Percentiles rank a stretch among this genome's conserved stretches.
phyloP scores from a whole-genome alignment of 2,329 filamentous ascomycete genomes.

The Lachnellula occidentalis region DNA sequence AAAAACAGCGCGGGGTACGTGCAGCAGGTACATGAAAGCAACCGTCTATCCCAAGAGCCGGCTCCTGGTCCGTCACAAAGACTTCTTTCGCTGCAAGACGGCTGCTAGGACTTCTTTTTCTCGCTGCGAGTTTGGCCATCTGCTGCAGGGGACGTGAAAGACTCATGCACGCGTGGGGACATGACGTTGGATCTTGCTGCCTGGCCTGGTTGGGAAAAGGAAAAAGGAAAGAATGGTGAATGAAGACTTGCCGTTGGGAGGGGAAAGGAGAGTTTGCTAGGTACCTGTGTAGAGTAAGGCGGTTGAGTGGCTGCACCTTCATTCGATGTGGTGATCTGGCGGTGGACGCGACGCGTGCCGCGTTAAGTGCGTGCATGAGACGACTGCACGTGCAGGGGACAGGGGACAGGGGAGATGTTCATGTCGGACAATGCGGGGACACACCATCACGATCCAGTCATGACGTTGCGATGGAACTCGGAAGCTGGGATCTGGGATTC shows the following conservation, averaged over 20 bases:
- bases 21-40: slow-evolving; percentile 11
- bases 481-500: not conserved
- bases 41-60: not conserved
- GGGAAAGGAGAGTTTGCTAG: slow-evolving; percentile 8
- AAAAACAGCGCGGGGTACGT: slow-evolving; percentile 17
- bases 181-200: slow-evolving; percentile 12
- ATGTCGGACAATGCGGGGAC: not conserved
- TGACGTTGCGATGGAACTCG: not conserved
- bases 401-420: slow-evolving; percentile 1
- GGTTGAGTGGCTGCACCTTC: slow-evolving; percentile 10
- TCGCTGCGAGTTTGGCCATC: slow-evolving; percentile 1
- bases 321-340: slow-evolving; percentile 9
- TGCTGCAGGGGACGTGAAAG: slow-evolving; percentile 7
- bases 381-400: too few relatives aligned
- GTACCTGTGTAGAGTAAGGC: not conserved
- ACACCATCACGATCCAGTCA: not conserved
- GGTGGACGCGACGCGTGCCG: slow-evolving; percentile 14
- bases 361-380: slow-evolving; percentile 26
- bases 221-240: not conserved
- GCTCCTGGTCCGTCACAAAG: slow-evolving; percentile 15
- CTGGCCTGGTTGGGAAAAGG: too few relatives aligned
- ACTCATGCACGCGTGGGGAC: slow-evolving; percentile 8
- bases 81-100: slow-evolving; percentile 15
- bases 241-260: slow-evolving; percentile 12
- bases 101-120: not conserved